phyloP scores from a whole-genome alignment of 2,329 filamentous ascomycete genomes.

The Cyphellophora europaea region DNA sequence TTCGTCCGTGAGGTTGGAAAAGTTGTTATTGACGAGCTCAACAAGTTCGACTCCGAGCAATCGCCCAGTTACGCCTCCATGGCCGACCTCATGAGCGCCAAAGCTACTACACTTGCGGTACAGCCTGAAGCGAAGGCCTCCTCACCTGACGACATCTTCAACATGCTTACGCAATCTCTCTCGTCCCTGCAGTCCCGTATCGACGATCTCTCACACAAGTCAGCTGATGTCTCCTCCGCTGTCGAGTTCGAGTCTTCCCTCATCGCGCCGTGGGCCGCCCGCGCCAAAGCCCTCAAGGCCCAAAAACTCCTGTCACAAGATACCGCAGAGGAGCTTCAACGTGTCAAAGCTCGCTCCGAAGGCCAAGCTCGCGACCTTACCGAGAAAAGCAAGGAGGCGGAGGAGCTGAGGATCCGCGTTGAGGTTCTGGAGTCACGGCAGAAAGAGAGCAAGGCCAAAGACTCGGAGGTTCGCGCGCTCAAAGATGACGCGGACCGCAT shows the following conservation, averaged over 20 bases:
- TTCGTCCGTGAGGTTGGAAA: constrained; percentile 60
- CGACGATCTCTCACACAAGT: constrained; percentile 60
- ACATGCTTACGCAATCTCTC: constrained; percentile 9
- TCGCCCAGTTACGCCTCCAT: constrained; percentile 9
- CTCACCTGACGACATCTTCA: constrained; percentile 9
- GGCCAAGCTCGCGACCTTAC: constrained; percentile 65
- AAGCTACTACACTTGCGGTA: constrained; percentile 1
- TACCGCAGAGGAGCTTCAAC: constrained; percentile 73
- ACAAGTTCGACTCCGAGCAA: constrained; percentile 45
- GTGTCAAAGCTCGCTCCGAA: constrained; percentile 69
- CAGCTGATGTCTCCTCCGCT: constrained; percentile 61
- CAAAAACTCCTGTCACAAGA: constrained; percentile 73
- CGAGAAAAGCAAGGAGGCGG: constrained; percentile 69
- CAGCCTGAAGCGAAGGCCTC: constrained; percentile 1
- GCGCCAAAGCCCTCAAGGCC: constrained; percentile 71
- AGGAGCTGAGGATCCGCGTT: constrained; percentile 59
- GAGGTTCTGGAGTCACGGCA: constrained; percentile 84
- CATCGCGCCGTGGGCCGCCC: constrained; percentile 71
- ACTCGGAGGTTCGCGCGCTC: constrained; percentile 39
- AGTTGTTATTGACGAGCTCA: constrained; percentile 56
- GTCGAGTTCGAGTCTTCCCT: constrained; percentile 65
- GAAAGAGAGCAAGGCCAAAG: constrained; percentile 72
- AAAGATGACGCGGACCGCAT: constrained; percentile 32
- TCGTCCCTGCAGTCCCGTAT: constrained; percentile 12
- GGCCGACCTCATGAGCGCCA: constrained; percentile 7